Conservation (phyloP, 2,329 filamentous ascomycete species). For the Anthostomella pinea region DNA sequence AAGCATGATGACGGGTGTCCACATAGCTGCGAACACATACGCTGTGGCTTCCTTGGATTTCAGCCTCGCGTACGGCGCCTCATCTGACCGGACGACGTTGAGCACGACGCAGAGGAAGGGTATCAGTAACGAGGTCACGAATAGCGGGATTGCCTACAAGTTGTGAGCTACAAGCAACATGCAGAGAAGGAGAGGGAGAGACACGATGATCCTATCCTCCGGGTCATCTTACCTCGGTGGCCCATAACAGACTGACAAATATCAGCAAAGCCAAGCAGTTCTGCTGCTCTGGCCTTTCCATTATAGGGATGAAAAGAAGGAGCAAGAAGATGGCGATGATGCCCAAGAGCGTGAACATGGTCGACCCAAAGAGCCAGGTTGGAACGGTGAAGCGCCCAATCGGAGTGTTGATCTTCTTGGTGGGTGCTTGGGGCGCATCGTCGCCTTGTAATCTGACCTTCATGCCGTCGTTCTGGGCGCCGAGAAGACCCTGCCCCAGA, state of each 20-base stretch:
- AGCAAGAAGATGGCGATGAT: slow-evolving; percentile 72
- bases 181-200: slow-evolving; percentile 5
- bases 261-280: slow-evolving; percentile 93
- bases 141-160: slow-evolving; percentile 81
- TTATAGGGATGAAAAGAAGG: slow-evolving; percentile 74
- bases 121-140: slow-evolving; percentile 91
- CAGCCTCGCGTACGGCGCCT: slow-evolving; percentile 64
- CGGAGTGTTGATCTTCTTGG: slow-evolving; percentile 74
- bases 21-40: slow-evolving; percentile 93
- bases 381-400: slow-evolving; percentile 75
- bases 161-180: slow-evolving; percentile 6
- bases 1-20: slow-evolving; percentile 99
- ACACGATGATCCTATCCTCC: no score
- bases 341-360: slow-evolving; percentile 71
- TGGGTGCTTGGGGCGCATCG: slow-evolving; percentile 59
- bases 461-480: slow-evolving; percentile 65
- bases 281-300: slow-evolving; percentile 86
- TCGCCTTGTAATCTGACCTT: slow-evolving; percentile 81
- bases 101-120: slow-evolving; percentile 90
- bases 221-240: slow-evolving; percentile 87
- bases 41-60: slow-evolving; percentile 76
- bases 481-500: slow-evolving; percentile 80
- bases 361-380: slow-evolving; percentile 77
- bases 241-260: slow-evolving; percentile 93
- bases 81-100: slow-evolving; percentile 76